A percentile compares a stretch with the other conserved stretches of the same genome.
These are phyloP conservation scores for Dorcoceras hygrometricum DNA, from an alignment of 257 asterid species.

Conservation along the genomic window DNA sequence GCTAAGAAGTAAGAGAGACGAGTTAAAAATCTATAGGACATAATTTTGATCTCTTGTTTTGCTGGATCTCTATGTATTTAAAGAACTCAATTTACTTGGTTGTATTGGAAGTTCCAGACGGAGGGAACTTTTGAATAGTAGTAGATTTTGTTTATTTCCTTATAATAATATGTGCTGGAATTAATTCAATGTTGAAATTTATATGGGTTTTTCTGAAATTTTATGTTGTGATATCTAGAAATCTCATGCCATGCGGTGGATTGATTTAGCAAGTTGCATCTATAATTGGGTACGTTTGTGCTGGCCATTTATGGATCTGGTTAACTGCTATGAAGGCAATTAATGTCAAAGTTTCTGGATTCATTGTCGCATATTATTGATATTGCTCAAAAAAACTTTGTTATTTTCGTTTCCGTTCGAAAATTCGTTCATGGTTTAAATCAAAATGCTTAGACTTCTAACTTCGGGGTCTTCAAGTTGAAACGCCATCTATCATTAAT, in stretches of 20 bases:
- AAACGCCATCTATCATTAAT: too few relatives aligned
- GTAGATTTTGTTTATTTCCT: neutral
- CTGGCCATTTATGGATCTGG: too few relatives aligned
- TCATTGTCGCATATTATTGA: too few relatives aligned
- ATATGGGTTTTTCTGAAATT: conserved; percentile 18
- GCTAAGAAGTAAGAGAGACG: conserved; percentile 44
- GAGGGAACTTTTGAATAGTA: conserved; percentile 9
- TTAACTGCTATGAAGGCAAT: too few relatives aligned
- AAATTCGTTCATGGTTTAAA: too few relatives aligned
- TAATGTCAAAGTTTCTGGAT: too few relatives aligned
- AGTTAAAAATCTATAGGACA: neutral
- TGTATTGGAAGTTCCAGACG: conserved; percentile 15
- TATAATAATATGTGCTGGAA: conserved; percentile 18
- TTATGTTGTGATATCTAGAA: neutral
- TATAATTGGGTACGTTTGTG: too few relatives aligned
- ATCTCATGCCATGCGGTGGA: neutral
- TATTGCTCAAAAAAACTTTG: too few relatives aligned
- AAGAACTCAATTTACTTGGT: conserved; percentile 12
- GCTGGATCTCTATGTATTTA: conserved; percentile 31
- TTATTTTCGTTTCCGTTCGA: too few relatives aligned
- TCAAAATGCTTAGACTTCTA: too few relatives aligned
- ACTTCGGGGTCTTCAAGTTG: too few relatives aligned
- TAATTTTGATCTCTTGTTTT: neutral
- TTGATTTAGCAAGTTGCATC: neutral
- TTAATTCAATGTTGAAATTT: conserved; percentile 11